phyloP scores from a whole-genome alignment of 78 protist genomes.

The Trichosphaerium sp. region DNA sequence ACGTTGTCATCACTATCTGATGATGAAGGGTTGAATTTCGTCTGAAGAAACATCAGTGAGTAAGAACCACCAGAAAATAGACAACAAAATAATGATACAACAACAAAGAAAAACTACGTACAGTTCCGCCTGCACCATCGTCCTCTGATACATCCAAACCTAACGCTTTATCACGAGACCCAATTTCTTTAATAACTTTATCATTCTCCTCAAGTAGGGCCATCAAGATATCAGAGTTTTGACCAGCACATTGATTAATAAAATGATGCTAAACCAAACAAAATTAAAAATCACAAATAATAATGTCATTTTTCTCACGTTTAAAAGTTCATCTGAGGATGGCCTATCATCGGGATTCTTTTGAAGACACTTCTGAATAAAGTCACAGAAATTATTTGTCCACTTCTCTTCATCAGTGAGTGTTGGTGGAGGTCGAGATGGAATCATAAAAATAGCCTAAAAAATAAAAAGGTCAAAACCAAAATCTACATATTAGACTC shows the following conservation, averaged over 20 bases:
- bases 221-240: not conserved
- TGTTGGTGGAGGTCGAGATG: conserved; percentile 50
- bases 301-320: not conserved
- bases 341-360: conserved; percentile 64
- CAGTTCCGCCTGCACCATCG: not conserved
- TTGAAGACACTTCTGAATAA: conserved; percentile 55
- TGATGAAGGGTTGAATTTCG: not conserved
- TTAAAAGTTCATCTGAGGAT: conserved; percentile 51
- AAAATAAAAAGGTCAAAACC: too few relatives aligned
- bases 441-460: conserved; percentile 20
- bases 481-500: too few relatives aligned
- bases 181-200: conserved; percentile 25
- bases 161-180: conserved; percentile 45
- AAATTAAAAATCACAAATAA: not conserved
- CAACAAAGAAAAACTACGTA: not conserved
- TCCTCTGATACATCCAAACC: conserved; percentile 27
- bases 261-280: conserved; percentile 5
- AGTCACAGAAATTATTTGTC: conserved; percentile 39
- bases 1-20: not conserved
- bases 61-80: not conserved
- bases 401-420: conserved; percentile 37
- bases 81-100: conserved; percentile 3
- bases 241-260: conserved; percentile 16
- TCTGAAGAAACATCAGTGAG: not conserved
- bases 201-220: conserved; percentile 46